phyloP scores from a whole-genome alignment of 805 yeast genomes.

The Hanseniaspora taiwanica region DNA sequence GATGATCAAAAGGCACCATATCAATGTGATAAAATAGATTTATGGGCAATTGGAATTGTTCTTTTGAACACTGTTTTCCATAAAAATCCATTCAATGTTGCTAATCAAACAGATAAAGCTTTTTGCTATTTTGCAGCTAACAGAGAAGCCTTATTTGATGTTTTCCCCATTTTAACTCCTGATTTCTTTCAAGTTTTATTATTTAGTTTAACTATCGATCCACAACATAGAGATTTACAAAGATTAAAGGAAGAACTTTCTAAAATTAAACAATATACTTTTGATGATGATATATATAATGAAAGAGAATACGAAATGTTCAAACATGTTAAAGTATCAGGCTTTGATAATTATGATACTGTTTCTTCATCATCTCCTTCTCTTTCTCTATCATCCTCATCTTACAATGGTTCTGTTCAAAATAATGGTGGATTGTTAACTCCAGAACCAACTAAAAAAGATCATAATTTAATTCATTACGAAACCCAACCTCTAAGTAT shows the following conservation, averaged over 20 bases:
- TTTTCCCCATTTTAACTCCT: constrained; percentile 76
- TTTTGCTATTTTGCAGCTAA: constrained; percentile 77
- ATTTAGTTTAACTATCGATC: constrained; percentile 70
- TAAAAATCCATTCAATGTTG: constrained; percentile 74
- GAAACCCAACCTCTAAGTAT: constrained; percentile 7
- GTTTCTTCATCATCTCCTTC: neutral
- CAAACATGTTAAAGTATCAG: constrained; percentile 2
- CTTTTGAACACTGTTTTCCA: constrained; percentile 76
- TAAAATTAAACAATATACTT: constrained; percentile 53
- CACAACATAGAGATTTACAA: constrained; percentile 60
- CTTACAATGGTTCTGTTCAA: no score
- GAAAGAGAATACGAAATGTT: constrained; percentile 28
- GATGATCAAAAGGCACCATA: constrained; percentile 36
- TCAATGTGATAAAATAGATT: constrained; percentile 69
- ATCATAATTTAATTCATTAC: constrained; percentile 9
- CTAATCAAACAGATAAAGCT: constrained; percentile 66
- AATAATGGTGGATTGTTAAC: no score
- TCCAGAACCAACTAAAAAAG: constrained; percentile 4
- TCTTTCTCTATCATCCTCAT: no score
- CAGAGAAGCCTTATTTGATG: constrained; percentile 82
- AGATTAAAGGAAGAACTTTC: constrained; percentile 46
- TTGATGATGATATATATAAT: constrained; percentile 59
- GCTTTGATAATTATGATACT: constrained; percentile 3
- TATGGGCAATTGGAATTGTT: constrained; percentile 84
- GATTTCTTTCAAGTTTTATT: constrained; percentile 80